phyloP scores from a whole-genome alignment of 768 basidiomycete species.

The Gloeopeniophorella convolvens region DNA sequence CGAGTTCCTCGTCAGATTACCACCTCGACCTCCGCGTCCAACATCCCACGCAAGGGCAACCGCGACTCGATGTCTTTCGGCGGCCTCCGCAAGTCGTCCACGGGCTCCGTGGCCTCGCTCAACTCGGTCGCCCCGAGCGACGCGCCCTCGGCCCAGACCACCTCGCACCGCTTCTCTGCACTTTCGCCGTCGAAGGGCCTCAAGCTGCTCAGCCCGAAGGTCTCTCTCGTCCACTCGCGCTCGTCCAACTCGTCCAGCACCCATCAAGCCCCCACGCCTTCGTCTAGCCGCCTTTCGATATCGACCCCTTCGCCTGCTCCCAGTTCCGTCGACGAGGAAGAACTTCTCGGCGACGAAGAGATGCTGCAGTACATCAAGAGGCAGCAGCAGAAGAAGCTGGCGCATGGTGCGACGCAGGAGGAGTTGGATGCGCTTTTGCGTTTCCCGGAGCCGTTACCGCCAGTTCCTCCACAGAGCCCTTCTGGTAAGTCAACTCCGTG shows the following conservation, averaged over 20 bases:
- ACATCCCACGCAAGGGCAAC: conserved; percentile 55
- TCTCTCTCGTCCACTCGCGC: conserved; percentile 52
- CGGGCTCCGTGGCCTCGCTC: conserved; percentile 69
- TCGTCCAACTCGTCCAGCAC: conserved; percentile 48
- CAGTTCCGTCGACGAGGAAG: conserved; percentile 76
- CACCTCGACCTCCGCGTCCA: conserved; percentile 38
- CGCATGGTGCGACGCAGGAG: conserved; percentile 75
- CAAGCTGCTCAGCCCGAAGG: conserved; percentile 76
- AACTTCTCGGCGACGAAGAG: conserved; percentile 88
- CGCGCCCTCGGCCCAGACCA: conserved; percentile 21
- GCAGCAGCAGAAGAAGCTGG: conserved; percentile 83
- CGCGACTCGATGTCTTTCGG: conserved; percentile 78
- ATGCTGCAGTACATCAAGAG: conserved; percentile 92
- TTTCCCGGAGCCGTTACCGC: conserved; percentile 87
- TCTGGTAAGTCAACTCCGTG: conserved; percentile 45
- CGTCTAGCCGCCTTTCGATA: conserved; percentile 65
- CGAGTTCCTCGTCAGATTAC: conserved; percentile 63
- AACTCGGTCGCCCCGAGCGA: conserved; percentile 43
- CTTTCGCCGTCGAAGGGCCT: conserved; percentile 81
- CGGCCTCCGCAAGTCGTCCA: conserved; percentile 75
- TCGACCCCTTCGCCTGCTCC: conserved; percentile 84
- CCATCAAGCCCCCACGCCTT: conserved; percentile 52
- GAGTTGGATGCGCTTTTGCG: conserved; percentile 83
- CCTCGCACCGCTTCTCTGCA: conserved; percentile 68
- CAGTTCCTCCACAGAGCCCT: conserved; percentile 58